Evolutionary conservation across 495 filamentous ascomycete species (phyloP), one percentile per base, ranked within the genome.

Genomic region (Neurospora sp.): DNA sequence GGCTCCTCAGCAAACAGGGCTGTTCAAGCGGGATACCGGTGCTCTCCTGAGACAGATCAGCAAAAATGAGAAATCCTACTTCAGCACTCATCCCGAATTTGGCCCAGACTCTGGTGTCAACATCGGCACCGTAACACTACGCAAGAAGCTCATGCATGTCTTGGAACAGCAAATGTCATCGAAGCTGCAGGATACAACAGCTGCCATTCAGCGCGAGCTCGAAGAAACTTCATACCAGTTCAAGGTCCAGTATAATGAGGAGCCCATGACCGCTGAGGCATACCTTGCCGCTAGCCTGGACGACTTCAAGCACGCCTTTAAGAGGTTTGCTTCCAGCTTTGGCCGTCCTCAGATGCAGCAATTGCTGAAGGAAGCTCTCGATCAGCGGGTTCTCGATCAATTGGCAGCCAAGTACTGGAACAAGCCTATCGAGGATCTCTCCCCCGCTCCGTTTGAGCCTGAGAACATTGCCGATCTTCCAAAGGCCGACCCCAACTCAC

Each of bases 171-270:
- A 94, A 2, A 98, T 99, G 96, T 93, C 94, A 44, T 90, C 92
- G 18, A 97, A 92, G 77, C 87, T 99, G 69, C 90, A 93, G 73
- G 87, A 90, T 72, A 98, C 96, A 12, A 90, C 91, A 73, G 94
- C 97, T 78, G 92, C 93, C 23, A 97, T 99, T 75, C 92, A 90
- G 73, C 93, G 97, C 77, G 96, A 99, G 80, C 89, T 99, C 0
- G 94, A 98, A 79, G 96, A 99, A 81, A 94, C 96, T 6, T 94
- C 93, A 0, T 99, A 99, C 77, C 96, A 99, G 78, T 98, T 97
- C 88, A 99, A 98, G 80, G 96, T 99, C 23, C 96, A 99, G 81
- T 99, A 99, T 83, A 99, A 98, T 78, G 96, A 99, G 79, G 89
- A 96, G 35, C 92, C 94, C 23, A 84, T 99, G 66, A 96, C 93